Percentiles rank a stretch among this genome's conserved stretches.
Evolutionary conservation across 2,329 filamentous ascomycete genomes (phyloP).

Genomic region (Rhexocercosporidium sp.): DNA sequence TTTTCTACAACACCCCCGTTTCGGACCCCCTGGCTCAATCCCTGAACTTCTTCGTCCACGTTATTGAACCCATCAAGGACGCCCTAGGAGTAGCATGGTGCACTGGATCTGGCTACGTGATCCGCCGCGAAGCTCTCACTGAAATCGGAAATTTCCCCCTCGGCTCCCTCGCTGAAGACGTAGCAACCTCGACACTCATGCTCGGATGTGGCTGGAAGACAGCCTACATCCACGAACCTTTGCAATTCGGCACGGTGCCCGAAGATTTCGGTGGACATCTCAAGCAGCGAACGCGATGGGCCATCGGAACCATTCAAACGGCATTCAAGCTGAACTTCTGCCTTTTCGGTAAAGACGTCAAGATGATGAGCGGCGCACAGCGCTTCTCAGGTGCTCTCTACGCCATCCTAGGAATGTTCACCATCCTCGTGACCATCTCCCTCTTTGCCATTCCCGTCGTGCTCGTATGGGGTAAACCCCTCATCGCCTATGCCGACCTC

Average conservation of each 20-base stretch:
- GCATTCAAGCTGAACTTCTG: slow-evolving; percentile 65
- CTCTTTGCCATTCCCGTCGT: slow-evolving; percentile 65
- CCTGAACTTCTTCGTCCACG: slow-evolving; percentile 63
- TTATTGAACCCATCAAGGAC: slow-evolving; percentile 54
- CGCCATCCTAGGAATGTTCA: slow-evolving; percentile 59
- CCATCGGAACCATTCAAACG: slow-evolving; percentile 62
- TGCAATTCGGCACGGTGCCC: slow-evolving; percentile 65
- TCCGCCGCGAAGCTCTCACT: slow-evolving; percentile 63
- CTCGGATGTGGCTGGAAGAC: slow-evolving; percentile 67
- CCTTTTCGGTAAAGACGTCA: slow-evolving; percentile 57
- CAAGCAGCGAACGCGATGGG: slow-evolving; percentile 63
- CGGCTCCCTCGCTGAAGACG: slow-evolving; percentile 64
- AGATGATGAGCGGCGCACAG: slow-evolving; percentile 59
- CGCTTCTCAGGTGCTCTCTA: slow-evolving; percentile 65
- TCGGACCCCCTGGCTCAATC: slow-evolving; percentile 61
- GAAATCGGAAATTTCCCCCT: slow-evolving; percentile 66
- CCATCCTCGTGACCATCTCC: slow-evolving; percentile 58
- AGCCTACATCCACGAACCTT: slow-evolving; percentile 61
- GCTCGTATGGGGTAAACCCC: slow-evolving; percentile 58
- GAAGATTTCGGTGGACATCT: slow-evolving; percentile 60
- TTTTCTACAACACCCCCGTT: slow-evolving; percentile 66
- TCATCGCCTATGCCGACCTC: slow-evolving; percentile 60
- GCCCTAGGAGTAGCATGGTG: slow-evolving; percentile 61
- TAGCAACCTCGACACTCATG: slow-evolving; percentile 62
- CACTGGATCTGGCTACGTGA: slow-evolving; percentile 66